Base-by-base conservation (phyloP, 2,329 filamentous ascomycete genomes). In the Diaporthe destruens region DNA sequence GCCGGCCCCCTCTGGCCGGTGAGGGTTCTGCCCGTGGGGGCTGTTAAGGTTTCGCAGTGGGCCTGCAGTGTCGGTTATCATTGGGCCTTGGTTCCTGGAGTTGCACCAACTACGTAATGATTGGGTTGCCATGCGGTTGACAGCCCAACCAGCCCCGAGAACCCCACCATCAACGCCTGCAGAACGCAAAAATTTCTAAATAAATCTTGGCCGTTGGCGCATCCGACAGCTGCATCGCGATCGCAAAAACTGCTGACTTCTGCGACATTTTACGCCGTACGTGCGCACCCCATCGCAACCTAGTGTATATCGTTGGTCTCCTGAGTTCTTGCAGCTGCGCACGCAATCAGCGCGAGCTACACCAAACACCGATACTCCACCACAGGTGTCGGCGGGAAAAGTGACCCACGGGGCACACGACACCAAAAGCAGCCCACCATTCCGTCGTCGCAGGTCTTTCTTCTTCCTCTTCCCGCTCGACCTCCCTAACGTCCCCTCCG, bases 401-500 rank as follows among this genome's bases (percentile, higher is more conserved):
- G 89, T 65, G 71, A 76, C 53, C 70, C 74, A 90, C 89, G 84
- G 85, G 55, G 71, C 71, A 72, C 71, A 71, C 88, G 88, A 90
- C 89, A 87, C 84, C 82, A 77, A 78, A 78, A 81, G 84, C 86
- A 89, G 91, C 91, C 87, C 95, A 98, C 88, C 85, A 98, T 98
- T 97, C 92, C 93, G 87, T 92, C 90, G 86, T 89, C 87, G 85
- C 93, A 94, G 90, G 90, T 91, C 86, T 93, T 94, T 85, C 92
- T 93, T 84, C 91, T 95, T 81, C 91, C 92, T 81, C 91, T 95
- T 84, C 93, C 92, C 84, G 92, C 92, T 82, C 91, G 94, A 84
- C 95, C 96, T 86, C 95, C 96, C 85, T 98, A 98, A 96, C 93
- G 92, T 91, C 88, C 89, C 87, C 86, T 85, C 84, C 80, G 85